These are phyloP conservation scores for Rhodamnia argentea DNA, from an alignment of 345 rosid species.

Conservation along the genomic window DNA sequence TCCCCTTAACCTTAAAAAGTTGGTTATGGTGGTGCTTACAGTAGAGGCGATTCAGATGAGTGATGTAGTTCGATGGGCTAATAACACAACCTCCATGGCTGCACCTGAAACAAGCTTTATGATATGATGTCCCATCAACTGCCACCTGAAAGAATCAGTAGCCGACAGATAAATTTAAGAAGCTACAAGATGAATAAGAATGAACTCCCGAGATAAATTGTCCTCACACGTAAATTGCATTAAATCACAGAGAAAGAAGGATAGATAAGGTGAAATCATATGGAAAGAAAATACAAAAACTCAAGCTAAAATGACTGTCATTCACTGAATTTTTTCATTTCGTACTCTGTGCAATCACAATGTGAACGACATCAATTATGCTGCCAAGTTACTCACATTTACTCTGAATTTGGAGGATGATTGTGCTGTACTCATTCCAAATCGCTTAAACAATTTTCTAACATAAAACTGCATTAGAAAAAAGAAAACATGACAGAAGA, in stretches of 20 bases:
- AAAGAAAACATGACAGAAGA: too few species aligned
- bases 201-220: background rate
- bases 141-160: slow-evolving; percentile 38
- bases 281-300: background rate
- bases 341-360: background rate
- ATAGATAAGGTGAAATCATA: background rate
- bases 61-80: slow-evolving; percentile 55
- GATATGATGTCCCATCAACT: slow-evolving; percentile 56
- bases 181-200: background rate
- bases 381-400: background rate
- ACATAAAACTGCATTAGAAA: too few species aligned
- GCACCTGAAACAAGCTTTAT: slow-evolving; percentile 67
- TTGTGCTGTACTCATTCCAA: background rate
- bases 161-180: background rate
- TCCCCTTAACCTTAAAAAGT: slow-evolving; percentile 62
- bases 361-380: background rate
- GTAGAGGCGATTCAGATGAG: slow-evolving; percentile 54
- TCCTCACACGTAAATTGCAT: too few species aligned
- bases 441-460: background rate
- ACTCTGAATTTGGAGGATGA: background rate
- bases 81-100: slow-evolving; percentile 60
- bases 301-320: background rate
- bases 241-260: background rate
- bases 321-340: background rate
- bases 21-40: slow-evolving; percentile 72